These are phyloP conservation scores for Dipteronia dyeriana DNA, from an alignment of 345 rosid genomes.

Conservation along the genomic window DNA sequence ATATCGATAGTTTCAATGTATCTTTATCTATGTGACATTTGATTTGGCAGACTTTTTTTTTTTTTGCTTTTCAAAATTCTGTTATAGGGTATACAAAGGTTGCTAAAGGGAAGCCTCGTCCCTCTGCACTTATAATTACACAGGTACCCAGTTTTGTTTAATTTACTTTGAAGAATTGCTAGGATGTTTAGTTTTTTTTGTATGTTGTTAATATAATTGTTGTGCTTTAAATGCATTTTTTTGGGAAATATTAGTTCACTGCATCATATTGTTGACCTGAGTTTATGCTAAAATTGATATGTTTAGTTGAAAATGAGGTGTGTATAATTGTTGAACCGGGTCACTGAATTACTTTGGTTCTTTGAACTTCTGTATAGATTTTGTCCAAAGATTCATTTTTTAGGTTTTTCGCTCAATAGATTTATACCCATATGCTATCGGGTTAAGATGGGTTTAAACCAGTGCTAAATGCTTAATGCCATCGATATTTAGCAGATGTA, in stretches of 20 bases:
- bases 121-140: conserved; percentile 32
- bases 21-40: background rate
- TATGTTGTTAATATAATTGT: background rate
- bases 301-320: too few species aligned
- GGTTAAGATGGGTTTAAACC: background rate
- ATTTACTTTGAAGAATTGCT: background rate
- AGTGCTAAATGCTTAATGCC: background rate
- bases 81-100: conserved; percentile 54
- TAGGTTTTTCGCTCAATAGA: background rate
- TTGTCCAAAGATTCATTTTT: background rate
- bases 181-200: too few species aligned
- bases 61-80: conserved; percentile 2
- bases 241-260: background rate
- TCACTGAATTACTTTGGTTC: background rate
- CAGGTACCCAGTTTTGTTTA: conserved; percentile 36
- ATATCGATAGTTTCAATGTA: background rate
- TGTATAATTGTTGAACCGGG: background rate
- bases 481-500: background rate
- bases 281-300: background rate
- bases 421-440: background rate
- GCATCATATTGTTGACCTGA: too few species aligned
- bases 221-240: background rate
- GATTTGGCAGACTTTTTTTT: background rate
- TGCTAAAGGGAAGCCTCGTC: conserved; percentile 49
- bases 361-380: background rate